Base-by-base conservation (phyloP, 106 monocot genomes). In the Dioscorea alata region DNA sequence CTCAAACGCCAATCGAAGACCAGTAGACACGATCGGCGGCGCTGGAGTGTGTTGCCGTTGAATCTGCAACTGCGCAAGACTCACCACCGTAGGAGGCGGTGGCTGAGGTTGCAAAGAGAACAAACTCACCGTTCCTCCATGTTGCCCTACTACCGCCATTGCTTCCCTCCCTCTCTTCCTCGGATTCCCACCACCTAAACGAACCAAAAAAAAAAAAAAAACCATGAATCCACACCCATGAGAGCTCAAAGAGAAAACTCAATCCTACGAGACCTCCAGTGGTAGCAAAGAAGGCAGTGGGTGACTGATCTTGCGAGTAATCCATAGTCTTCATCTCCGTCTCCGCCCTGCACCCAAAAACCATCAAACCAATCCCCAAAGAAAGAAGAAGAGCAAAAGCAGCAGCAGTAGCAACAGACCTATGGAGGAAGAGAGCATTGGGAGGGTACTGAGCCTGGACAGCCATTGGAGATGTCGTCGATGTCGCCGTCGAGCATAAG, bases 361-460 rank as follows among this genome's bases (percentile, higher is more conserved):
- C 28, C 24, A 42, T 42, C 4, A 42, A 42, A 42, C 16, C 34
- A 54, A 54, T 18, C 19, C 54, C 2, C 54, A 8, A 5, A 54
- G 15, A 54, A 18, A 14, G 19, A 2, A 18, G 18, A 50, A 33
- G 4, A 31, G 5, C 53, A 68, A 18, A 21, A 48, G 60, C 23
- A 13, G 23, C 17, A 12, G 21, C 22, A n/a, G 13, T n/a, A 74
- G 49, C 71, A 50, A 49, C 66, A 92, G 42, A 42, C 88, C 92
- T 85, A 65, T 71, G 57, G 35, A 76, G 56, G 31, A 81, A 59
- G 54, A 88, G 79, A 64, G 76, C 35, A 48, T 74, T 83, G 61
- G 88, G 73, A 8, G 85, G 88, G 69, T 85, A 81, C 64, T 88
- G 92, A 10, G 92, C 85, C 33, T 89, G 83, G 32, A 89, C 84